Evolutionary conservation across 164 flowering plant species (phyloP), one percentile per base, ranked within the genome.

Genomic region (Euptelea pleiosperma): DNA sequence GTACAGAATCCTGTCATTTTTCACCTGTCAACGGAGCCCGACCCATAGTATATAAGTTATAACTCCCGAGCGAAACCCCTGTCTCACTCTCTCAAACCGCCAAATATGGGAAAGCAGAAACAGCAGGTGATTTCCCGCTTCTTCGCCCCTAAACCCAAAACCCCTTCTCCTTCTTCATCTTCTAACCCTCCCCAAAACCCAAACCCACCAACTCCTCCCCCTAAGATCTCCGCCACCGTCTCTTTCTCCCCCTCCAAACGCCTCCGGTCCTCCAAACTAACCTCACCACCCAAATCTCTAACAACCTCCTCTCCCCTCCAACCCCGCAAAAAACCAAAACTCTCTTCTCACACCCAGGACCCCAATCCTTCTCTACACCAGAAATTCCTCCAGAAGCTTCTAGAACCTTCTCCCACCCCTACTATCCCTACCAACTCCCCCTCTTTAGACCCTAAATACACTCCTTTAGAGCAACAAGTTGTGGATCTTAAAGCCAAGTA

Each of bases 71-170:
- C n/a, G 29, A 26, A 31, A 14, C 28, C 29, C 10, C 21, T 11
- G 12, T 33, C 12, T 10, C 45, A 3, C 5, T 2, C 30, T 22
- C 29, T 9, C 42, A 5, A 6, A 12, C 52, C 49, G n/a, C 7
- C 40, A 30, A 44, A 18, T 36, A 92, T 89, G 98, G 92, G 84
- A 10, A 89, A 86, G 75, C 91, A 80, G 69, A 89, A 87, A 61
- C 98, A 93, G 57, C 94, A 87, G 65, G 81, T 84, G 28, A 84
- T 93, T 52, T 93, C 97, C 62, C 91, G 94, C 64, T 93, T 89
- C 83, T 93, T 93, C 67, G 79, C 94, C 14, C 88, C 93, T 36
- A 82, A 84, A 71, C 70, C 89, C 65, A 71, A 80, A 63, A 0
- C n/a, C n/a, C n/a, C 66, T 4, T 45, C 75, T 1, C 33, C 66